phyloP scores from a whole-genome alignment of 2,329 filamentous ascomycete species.

The Nemania diffusa region DNA sequence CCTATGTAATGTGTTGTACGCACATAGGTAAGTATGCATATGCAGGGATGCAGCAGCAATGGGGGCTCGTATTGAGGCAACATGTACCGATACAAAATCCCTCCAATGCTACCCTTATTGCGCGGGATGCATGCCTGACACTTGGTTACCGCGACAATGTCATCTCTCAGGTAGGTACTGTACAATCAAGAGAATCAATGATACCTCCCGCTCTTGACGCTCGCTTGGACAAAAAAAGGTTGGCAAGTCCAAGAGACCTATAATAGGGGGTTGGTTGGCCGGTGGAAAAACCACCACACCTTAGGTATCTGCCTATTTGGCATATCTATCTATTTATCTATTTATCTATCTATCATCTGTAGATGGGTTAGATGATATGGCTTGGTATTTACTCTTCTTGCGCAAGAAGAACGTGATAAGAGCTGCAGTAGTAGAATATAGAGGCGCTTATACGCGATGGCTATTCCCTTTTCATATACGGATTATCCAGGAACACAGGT shows the following conservation, averaged over 20 bases:
- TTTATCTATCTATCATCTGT: too few species aligned
- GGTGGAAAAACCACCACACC: neutral
- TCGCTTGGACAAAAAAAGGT: constrained; percentile 8
- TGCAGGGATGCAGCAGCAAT: constrained; percentile 15
- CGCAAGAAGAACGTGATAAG: constrained; percentile 4
- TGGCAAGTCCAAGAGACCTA: neutral
- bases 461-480: constrained; percentile 9
- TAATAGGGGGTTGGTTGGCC: neutral
- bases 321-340: too few species aligned
- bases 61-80: constrained; percentile 31
- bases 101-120: constrained; percentile 21
- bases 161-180: neutral
- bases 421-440: neutral
- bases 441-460: neutral
- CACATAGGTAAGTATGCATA: too few species aligned
- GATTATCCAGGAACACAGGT: too few species aligned
- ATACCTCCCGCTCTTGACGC: neutral
- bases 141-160: constrained; percentile 8
- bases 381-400: neutral
- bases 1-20: constrained; percentile 15
- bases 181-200: neutral
- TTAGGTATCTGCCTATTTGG: neutral
- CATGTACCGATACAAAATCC: constrained; percentile 19
- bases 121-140: constrained; percentile 21
- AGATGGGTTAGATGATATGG: neutral